Evolutionary conservation across 768 basidiomycete species (phyloP).

Genomic region (Rubroboletus pulcherrimus): DNA sequence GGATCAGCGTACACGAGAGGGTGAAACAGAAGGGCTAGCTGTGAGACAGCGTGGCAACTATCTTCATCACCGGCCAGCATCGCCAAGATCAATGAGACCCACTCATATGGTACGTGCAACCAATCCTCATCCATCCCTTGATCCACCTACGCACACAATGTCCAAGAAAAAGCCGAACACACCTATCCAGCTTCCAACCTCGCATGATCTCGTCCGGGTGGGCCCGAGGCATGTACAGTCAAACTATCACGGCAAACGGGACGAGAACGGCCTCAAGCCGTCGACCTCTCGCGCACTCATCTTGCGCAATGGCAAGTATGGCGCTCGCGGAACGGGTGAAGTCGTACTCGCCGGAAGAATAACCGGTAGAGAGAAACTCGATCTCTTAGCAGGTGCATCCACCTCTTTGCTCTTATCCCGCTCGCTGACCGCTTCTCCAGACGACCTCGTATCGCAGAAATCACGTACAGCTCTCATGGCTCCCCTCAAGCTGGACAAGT

Average conservation of each 20-base stretch:
- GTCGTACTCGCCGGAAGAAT: constrained; percentile 54
- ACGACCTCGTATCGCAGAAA: constrained; percentile 57
- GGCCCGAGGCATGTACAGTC: constrained; percentile 52
- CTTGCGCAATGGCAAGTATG: constrained; percentile 72
- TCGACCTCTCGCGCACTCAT: constrained; percentile 71
- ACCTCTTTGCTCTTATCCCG: not conserved
- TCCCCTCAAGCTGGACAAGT: constrained; percentile 62
- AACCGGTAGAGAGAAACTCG: constrained; percentile 76
- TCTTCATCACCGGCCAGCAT: not conserved
- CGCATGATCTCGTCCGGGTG: constrained; percentile 47
- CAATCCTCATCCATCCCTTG: not conserved
- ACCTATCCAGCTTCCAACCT: constrained; percentile 12
- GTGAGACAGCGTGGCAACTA: not conserved
- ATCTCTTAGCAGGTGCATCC: constrained; percentile 65
- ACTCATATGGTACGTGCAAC: not conserved
- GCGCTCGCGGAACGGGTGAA: constrained; percentile 68
- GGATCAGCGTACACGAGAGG: not conserved
- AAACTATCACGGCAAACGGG: constrained; percentile 37
- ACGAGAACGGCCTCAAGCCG: constrained; percentile 50
- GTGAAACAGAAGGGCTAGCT: not conserved
- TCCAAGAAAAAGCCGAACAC: constrained; percentile 33
- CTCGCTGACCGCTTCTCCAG: constrained; percentile 33
- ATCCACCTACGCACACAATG: constrained; percentile 7
- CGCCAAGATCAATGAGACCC: not conserved
- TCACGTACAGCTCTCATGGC: constrained; percentile 55